phyloP scores from a whole-genome alignment of 1,284 basidiomycete species.

The Pascua sp. region DNA sequence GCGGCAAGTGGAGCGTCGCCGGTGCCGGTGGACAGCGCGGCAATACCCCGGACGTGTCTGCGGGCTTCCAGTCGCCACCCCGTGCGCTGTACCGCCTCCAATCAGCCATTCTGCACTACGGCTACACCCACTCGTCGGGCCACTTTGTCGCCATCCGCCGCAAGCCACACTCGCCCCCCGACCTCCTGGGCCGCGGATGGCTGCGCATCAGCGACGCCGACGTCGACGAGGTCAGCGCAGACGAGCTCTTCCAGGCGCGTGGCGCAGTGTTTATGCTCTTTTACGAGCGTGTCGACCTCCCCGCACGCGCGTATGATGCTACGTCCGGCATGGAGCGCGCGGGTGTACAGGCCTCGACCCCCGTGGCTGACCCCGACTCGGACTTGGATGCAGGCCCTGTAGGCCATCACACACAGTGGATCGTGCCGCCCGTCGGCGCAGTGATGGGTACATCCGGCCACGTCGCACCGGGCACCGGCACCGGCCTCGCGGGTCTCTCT shows the following conservation, averaged over 20 bases:
- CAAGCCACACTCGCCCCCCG: conserved; percentile 57
- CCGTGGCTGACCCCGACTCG: no score
- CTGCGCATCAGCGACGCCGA: conserved; percentile 77
- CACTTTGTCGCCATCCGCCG: conserved; percentile 88
- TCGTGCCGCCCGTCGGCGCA: no score
- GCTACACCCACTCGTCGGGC: conserved; percentile 74
- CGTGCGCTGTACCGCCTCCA: conserved; percentile 71
- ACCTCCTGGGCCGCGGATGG: conserved; percentile 57
- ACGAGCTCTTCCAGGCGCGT: conserved; percentile 59
- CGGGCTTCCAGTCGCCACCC: not conserved
- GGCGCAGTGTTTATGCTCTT: conserved; percentile 79
- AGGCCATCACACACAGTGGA: no score
- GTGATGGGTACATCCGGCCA: no score
- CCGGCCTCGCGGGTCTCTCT: no score
- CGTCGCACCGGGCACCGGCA: no score
- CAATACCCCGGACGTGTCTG: not conserved
- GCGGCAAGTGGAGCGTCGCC: no score
- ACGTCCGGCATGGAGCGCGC: no score
- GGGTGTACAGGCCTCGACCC: no score
- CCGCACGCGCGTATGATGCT: not conserved
- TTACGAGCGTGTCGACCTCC: conserved; percentile 66
- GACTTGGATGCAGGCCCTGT: no score
- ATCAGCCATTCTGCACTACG: conserved; percentile 83
- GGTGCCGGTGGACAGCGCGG: no score
- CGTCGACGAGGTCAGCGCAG: conserved; percentile 71